Conservation (phyloP, 2,329 filamentous ascomycete species). For the Aspergillus spinulosporus region DNA sequence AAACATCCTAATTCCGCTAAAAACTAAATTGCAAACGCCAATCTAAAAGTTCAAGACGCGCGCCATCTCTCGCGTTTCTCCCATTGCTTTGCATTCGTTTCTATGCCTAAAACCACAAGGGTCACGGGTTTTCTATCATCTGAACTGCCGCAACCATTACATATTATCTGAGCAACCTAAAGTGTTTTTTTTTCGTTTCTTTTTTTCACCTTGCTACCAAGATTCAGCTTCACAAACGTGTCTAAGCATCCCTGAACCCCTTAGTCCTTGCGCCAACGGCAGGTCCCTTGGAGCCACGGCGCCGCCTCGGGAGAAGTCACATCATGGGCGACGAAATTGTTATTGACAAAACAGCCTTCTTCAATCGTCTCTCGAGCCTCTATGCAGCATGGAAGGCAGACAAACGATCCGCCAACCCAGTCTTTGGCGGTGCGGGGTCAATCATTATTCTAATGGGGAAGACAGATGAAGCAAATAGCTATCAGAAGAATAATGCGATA, state of each 20-base stretch:
- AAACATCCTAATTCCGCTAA: too few relatives aligned
- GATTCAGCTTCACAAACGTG: neutral
- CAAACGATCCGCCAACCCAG: slow-evolving; percentile 79
- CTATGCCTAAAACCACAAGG: too few relatives aligned
- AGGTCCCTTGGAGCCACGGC: slow-evolving; percentile 3
- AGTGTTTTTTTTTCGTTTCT: neutral
- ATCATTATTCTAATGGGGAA: slow-evolving; percentile 93
- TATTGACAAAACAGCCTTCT: slow-evolving; percentile 92
- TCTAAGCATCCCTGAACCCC: neutral
- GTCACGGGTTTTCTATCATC: too few relatives aligned
- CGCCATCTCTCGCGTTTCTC: too few relatives aligned
- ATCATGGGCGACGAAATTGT: slow-evolving; percentile 77
- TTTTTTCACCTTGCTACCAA: neutral
- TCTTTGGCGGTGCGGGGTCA: slow-evolving; percentile 83
- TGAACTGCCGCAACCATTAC: too few relatives aligned
- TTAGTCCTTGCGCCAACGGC: neutral
- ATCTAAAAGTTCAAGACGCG: too few relatives aligned
- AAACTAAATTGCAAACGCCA: too few relatives aligned
- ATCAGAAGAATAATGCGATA: slow-evolving; percentile 94
- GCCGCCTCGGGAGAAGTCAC: slow-evolving; percentile 18
- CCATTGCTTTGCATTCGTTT: too few relatives aligned
- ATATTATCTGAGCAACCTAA: too few relatives aligned
- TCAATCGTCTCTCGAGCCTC: slow-evolving; percentile 85
- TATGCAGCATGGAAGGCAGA: slow-evolving; percentile 94
- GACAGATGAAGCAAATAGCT: slow-evolving; percentile 81